Conservation (phyloP, 2,329 filamentous ascomycete species). For the Colletotrichum sp. region DNA sequence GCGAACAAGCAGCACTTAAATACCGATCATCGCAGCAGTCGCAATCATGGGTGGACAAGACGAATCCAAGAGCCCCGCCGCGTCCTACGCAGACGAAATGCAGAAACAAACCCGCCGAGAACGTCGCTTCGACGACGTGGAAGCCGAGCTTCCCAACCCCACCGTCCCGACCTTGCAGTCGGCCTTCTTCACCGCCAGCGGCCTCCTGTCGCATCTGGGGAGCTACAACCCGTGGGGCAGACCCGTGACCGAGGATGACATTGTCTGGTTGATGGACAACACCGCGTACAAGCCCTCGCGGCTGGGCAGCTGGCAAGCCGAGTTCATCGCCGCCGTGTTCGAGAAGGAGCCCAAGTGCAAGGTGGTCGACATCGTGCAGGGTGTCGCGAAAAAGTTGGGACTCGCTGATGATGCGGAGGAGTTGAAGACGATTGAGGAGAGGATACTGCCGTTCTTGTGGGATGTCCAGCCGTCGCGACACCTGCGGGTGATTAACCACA, state of each 20-base stretch:
- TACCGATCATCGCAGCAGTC: background rate
- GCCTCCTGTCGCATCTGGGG: constrained; percentile 56
- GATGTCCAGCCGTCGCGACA: constrained; percentile 73
- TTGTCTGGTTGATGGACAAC: constrained; percentile 90
- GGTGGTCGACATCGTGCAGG: constrained; percentile 71
- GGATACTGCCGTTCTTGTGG: constrained; percentile 80
- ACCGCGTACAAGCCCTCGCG: constrained; percentile 71
- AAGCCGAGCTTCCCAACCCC: constrained; percentile 49
- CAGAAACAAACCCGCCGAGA: constrained; percentile 54
- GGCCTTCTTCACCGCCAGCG: constrained; percentile 33
- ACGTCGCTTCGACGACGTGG: constrained; percentile 54
- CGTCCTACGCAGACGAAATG: constrained; percentile 44
- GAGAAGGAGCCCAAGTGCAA: constrained; percentile 71
- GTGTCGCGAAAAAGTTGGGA: constrained; percentile 72
- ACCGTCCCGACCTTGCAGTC: constrained; percentile 30
- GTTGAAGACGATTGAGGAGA: constrained; percentile 64
- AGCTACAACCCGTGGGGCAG: constrained; percentile 62
- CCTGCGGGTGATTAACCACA: constrained; percentile 66
- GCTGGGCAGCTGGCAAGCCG: constrained; percentile 71
- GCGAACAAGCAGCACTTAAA: background rate
- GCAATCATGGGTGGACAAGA: constrained; percentile 1
- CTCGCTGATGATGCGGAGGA: constrained; percentile 65
- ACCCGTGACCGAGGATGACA: constrained; percentile 67
- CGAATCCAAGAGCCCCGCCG: constrained; percentile 17
- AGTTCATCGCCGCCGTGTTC: constrained; percentile 85